Conservation (phyloP, 176 grass and related monocot genomes). For the Olyra latifolia region DNA sequence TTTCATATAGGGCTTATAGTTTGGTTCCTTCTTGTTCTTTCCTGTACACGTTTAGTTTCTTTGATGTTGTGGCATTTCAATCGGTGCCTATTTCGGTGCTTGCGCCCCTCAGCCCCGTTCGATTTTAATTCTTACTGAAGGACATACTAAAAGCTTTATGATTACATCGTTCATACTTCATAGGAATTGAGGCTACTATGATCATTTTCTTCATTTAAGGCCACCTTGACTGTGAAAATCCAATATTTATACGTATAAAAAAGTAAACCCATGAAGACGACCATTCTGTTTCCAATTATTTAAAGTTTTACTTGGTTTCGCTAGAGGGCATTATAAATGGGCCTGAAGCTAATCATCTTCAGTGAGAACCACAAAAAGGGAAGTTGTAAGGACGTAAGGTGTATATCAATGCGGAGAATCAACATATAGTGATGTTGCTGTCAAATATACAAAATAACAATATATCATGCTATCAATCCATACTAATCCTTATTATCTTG, state of each 20-base stretch:
- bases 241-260: not conserved
- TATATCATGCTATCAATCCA: slow-evolving; percentile 7
- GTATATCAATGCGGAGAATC: not conserved
- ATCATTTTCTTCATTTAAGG: not conserved
- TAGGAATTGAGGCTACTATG: slow-evolving; percentile 2
- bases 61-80: not conserved
- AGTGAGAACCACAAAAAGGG: not conserved
- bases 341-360: slow-evolving; percentile 13
- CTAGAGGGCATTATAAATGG: not conserved
- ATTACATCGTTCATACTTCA: slow-evolving; percentile 12
- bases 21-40: not conserved
- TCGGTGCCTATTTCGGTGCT: not conserved
- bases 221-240: not conserved
- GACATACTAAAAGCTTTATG: not conserved
- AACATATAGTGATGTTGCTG: not conserved
- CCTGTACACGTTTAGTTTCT: not conserved
- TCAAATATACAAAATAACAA: not conserved
- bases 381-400: not conserved
- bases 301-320: slow-evolving; percentile 1
- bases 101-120: not conserved
- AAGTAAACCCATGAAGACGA: not conserved
- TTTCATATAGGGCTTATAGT: not conserved
- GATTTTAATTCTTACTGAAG: not conserved
- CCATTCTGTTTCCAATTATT: not conserved
- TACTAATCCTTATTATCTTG: not conserved